Conservation (phyloP, 208 protist genomes). For the Leishmania gerbilli region DNA sequence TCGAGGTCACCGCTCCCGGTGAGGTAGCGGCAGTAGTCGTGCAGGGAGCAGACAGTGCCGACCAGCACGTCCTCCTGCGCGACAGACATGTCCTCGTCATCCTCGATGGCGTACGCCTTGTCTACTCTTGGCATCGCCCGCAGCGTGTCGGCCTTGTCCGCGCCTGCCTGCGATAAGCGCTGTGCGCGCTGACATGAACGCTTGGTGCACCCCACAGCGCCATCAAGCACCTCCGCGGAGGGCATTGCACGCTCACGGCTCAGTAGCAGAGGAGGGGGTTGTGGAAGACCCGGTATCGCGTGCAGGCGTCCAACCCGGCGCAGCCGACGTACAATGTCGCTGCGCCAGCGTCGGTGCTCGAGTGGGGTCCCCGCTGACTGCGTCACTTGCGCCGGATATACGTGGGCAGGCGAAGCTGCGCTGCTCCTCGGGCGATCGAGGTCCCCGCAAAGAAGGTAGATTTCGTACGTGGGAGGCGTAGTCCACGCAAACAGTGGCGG, state of each 20-base stretch:
- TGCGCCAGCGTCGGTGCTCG: neutral
- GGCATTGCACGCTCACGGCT: neutral
- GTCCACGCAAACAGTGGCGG: constrained; percentile 16
- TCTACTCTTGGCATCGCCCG: neutral
- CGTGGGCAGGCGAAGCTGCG: neutral
- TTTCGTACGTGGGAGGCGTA: constrained; percentile 16
- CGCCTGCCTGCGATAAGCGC: neutral
- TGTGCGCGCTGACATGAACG: neutral
- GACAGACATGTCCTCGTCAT: neutral
- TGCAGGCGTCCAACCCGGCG: constrained; percentile 18
- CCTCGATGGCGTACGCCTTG: neutral
- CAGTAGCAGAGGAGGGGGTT: constrained; percentile 16
- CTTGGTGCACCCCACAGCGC: neutral
- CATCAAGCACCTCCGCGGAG: neutral
- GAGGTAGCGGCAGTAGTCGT: constrained; percentile 13
- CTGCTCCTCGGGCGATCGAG: neutral
- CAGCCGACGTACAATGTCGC: neutral
- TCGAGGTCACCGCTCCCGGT: neutral
- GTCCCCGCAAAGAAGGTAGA: constrained; percentile 15
- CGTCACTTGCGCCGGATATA: neutral
- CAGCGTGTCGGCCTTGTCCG: neutral
- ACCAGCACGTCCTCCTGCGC: neutral
- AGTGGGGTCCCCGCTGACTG: neutral
- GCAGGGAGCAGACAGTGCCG: constrained; percentile 27
- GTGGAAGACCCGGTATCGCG: constrained; percentile 40